Evolutionary conservation across 1,284 basidiomycete genomes (phyloP).

Genomic region (Boletus semigastroideus): DNA sequence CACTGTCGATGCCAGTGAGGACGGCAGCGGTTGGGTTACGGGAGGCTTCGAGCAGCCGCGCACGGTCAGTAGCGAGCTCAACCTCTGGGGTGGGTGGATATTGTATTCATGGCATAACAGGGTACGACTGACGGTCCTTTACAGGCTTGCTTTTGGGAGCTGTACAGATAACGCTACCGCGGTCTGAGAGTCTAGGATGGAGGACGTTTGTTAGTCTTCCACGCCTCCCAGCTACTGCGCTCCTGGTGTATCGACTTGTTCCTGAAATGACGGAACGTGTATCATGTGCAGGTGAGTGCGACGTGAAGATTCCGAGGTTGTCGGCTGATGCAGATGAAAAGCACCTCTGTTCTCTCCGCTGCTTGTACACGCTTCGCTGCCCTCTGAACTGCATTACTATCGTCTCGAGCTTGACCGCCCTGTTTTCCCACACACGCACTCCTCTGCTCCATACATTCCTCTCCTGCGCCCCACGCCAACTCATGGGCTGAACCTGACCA

Average conservation of each 20-base stretch:
- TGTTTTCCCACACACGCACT: conserved; percentile 71
- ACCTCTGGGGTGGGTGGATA: conserved; percentile 46
- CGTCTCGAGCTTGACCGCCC: conserved; percentile 43
- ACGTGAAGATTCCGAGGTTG: background rate
- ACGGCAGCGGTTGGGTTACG: conserved; percentile 62
- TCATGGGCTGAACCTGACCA: conserved; percentile 50
- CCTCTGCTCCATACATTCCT: conserved; percentile 62
- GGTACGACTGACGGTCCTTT: conserved; percentile 12
- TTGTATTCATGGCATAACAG: too few species aligned
- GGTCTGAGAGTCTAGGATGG: conserved; percentile 26
- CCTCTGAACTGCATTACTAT: conserved; percentile 71
- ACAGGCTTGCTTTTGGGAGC: conserved; percentile 41
- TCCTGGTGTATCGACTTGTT: conserved; percentile 62
- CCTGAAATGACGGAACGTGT: conserved; percentile 20
- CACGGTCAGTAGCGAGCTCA: conserved; percentile 34
- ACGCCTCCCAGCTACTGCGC: conserved; percentile 52
- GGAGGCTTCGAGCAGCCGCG: conserved; percentile 46
- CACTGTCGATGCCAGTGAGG: conserved; percentile 45
- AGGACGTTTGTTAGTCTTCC: conserved; percentile 44
- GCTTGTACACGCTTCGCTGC: conserved; percentile 54
- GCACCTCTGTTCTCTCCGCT: conserved; percentile 54
- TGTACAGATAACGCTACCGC: conserved; percentile 32
- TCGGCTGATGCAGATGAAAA: conserved; percentile 27
- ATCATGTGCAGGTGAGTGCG: conserved; percentile 26
- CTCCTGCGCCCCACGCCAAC: conserved; percentile 17